Evolutionary conservation across 768 basidiomycete genomes (phyloP).

Genomic region (Neoboletus subvelutipes): DNA sequence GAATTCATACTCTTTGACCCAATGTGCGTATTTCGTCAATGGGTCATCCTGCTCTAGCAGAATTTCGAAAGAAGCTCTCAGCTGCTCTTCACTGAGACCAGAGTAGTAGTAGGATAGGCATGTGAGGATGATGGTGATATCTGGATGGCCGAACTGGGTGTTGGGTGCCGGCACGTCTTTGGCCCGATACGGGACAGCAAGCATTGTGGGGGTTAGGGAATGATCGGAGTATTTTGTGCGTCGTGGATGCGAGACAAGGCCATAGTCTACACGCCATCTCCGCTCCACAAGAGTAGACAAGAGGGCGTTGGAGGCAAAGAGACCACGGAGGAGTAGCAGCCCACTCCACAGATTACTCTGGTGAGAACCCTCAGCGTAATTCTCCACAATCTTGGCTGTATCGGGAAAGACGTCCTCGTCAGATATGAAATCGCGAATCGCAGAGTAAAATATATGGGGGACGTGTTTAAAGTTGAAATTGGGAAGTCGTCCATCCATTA

Average conservation of each 20-base stretch:
- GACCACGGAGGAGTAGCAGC: conserved; percentile 27
- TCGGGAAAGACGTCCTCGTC: neutral
- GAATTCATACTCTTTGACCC: neutral
- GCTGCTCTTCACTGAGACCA: conserved; percentile 1
- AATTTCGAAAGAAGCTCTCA: neutral
- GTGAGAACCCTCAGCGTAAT: neutral
- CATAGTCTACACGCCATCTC: conserved; percentile 21
- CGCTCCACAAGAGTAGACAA: conserved; percentile 26
- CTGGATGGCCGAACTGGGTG: conserved; percentile 38
- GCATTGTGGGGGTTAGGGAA: conserved; percentile 10
- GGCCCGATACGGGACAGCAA: conserved; percentile 37
- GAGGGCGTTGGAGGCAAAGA: conserved; percentile 28
- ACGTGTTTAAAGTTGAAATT: conserved; percentile 10
- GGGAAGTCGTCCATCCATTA: conserved; percentile 11
- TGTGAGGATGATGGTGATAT: conserved; percentile 31
- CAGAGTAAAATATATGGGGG: neutral
- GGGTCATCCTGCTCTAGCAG: conserved; percentile 7
- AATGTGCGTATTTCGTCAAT: neutral
- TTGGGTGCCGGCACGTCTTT: conserved; percentile 32
- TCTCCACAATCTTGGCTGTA: conserved; percentile 2
- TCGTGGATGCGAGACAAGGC: neutral
- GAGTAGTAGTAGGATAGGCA: conserved; percentile 35
- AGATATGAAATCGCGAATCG: conserved; percentile 16
- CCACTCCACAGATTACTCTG: neutral
- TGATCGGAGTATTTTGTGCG: neutral